Conservation (phyloP, 2,329 filamentous ascomycete species). For the Beauveria varroae region DNA sequence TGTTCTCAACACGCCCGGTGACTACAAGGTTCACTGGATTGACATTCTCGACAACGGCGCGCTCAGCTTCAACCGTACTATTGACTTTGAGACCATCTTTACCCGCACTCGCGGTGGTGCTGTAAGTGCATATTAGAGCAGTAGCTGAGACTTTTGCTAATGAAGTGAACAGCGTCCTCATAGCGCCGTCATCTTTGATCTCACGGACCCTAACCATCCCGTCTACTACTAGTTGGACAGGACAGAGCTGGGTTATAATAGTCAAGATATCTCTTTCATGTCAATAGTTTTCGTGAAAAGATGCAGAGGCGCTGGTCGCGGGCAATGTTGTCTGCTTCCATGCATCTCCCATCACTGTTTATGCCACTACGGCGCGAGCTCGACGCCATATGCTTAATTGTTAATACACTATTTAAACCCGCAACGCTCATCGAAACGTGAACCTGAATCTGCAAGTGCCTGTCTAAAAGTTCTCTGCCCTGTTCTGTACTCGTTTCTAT, state of each 20-base stretch:
- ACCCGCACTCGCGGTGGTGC: constrained; percentile 44
- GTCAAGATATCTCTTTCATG: background rate
- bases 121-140: constrained; percentile 14
- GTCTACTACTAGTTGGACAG: constrained; percentile 33
- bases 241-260: background rate
- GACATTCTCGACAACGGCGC: constrained; percentile 47
- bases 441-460: background rate
- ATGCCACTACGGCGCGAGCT: background rate
- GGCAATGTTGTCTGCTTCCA: background rate
- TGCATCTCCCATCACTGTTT: background rate
- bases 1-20: constrained; percentile 52
- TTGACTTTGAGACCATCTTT: constrained; percentile 49
- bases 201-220: constrained; percentile 46
- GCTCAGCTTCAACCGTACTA: constrained; percentile 52
- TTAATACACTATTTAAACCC: background rate
- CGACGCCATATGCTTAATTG: background rate
- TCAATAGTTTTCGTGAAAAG: background rate
- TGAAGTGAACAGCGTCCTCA: constrained; percentile 43
- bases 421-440: background rate
- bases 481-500: background rate
- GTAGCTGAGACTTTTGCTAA: too few species aligned
- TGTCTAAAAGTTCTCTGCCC: background rate
- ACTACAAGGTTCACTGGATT: constrained; percentile 57
- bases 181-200: constrained; percentile 48
- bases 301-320: background rate